These are phyloP conservation scores for Aspergillus neoniger DNA, from an alignment of 2,329 filamentous ascomycete genomes.

Conservation along the genomic window DNA sequence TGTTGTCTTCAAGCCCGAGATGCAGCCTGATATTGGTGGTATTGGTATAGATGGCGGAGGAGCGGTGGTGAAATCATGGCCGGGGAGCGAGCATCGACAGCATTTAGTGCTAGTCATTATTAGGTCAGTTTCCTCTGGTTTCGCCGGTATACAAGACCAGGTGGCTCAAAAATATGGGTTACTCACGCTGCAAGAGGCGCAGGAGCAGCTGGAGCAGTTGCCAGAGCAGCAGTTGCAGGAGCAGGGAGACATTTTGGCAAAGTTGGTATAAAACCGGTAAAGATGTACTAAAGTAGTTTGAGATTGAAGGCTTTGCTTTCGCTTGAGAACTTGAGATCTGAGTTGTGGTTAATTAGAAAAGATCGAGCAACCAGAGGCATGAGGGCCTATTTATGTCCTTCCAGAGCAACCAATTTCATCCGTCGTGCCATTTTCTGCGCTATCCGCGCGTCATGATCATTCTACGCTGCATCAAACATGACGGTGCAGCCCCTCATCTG, in stretches of 20 bases:
- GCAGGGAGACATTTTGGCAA: constrained; percentile 15
- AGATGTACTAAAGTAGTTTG: not conserved
- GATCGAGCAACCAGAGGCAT: not conserved
- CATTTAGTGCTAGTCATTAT: not conserved
- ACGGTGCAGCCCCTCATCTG: not conserved
- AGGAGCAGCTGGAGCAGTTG: constrained; percentile 15
- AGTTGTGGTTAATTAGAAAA: not conserved
- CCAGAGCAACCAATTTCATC: not conserved
- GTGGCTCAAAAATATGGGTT: not conserved
- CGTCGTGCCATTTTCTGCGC: not conserved
- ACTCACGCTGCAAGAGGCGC: constrained; percentile 13
- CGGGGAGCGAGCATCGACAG: not conserved
- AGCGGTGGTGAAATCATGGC: not conserved
- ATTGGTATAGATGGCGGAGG: not conserved
- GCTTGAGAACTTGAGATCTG: not conserved
- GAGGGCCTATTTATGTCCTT: constrained; percentile 5
- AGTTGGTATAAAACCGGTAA: not conserved
- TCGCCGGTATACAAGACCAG: too few species aligned
- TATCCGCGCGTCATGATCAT: not conserved
- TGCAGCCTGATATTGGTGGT: not conserved
- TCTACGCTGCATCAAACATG: not conserved
- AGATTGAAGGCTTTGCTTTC: not conserved
- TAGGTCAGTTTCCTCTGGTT: not conserved
- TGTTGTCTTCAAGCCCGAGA: not conserved
- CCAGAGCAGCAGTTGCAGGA: constrained; percentile 16